phyloP scores from a whole-genome alignment of 208 protist species.

The Kentomonas sorsogonicus region DNA sequence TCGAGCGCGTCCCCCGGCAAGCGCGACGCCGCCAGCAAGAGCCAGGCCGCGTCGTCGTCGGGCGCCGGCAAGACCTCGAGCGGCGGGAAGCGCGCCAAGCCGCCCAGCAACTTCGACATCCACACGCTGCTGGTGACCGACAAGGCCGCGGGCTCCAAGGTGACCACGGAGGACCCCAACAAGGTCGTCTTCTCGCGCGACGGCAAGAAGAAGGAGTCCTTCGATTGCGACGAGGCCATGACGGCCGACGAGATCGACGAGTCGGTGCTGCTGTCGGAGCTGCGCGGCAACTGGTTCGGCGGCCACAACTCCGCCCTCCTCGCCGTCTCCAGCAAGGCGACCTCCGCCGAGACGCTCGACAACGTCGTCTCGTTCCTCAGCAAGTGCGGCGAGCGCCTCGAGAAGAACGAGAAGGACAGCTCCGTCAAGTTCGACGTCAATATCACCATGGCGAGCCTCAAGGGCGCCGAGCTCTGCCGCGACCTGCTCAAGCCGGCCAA shows the following conservation, averaged over 20 bases:
- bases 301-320: conserved; percentile 68
- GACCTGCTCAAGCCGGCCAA: conserved; percentile 49
- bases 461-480: conserved; percentile 38
- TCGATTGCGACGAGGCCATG: conserved; percentile 68
- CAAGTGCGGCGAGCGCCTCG: conserved; percentile 40
- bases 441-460: conserved; percentile 51
- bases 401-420: conserved; percentile 45
- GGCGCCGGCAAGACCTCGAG: conserved; percentile 9
- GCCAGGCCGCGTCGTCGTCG: background rate
- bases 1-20: too few relatives aligned
- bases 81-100: conserved; percentile 37
- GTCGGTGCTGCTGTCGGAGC: conserved; percentile 65
- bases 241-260: conserved; percentile 35
- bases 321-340: conserved; percentile 36
- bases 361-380: conserved; percentile 37
- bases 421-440: conserved; percentile 54
- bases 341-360: conserved; percentile 23
- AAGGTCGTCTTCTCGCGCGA: conserved; percentile 44
- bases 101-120: conserved; percentile 68
- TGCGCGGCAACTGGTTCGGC: conserved; percentile 67
- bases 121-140: conserved; percentile 68
- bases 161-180: conserved; percentile 43
- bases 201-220: conserved; percentile 69
- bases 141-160: conserved; percentile 14
- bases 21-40: too few relatives aligned